Evolutionary conservation across 2,329 filamentous ascomycete species (phyloP).

Genomic region (Trichoderma sp.): DNA sequence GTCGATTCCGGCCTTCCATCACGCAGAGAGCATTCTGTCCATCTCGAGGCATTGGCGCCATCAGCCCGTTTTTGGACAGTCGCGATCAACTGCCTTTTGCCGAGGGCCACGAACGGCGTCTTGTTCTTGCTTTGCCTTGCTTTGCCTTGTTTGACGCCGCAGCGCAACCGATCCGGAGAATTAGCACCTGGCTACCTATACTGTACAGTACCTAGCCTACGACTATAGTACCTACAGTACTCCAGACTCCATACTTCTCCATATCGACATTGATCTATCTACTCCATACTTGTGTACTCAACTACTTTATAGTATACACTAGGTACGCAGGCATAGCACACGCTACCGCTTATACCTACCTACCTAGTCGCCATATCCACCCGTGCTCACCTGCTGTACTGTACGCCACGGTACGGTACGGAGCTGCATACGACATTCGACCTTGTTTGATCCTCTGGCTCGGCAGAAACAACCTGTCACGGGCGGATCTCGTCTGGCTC

Average conservation of each 20-base stretch:
- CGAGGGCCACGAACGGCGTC: too few relatives aligned
- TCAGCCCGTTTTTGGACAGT: background rate
- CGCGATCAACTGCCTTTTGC: background rate
- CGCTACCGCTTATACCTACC: too few relatives aligned
- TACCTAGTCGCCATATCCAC: background rate
- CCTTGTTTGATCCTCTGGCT: background rate
- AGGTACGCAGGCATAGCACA: background rate
- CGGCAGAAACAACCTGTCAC: background rate
- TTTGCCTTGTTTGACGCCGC: background rate
- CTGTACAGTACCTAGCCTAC: background rate
- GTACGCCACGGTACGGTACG: background rate
- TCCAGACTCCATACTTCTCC: background rate
- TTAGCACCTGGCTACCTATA: background rate
- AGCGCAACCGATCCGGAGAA: background rate
- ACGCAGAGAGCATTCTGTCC: background rate
- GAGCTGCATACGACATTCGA: background rate
- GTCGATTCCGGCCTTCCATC: slow-evolving; percentile 13
- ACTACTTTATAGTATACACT: background rate
- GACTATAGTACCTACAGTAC: background rate
- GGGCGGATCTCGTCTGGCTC: background rate
- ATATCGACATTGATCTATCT: background rate
- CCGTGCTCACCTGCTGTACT: background rate
- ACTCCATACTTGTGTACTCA: background rate
- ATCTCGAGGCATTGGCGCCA: slow-evolving; percentile 12
- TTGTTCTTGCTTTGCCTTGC: background rate